Evolutionary conservation across 2,329 filamentous ascomycete genomes (phyloP).

Genomic region (Fusarium sp.): DNA sequence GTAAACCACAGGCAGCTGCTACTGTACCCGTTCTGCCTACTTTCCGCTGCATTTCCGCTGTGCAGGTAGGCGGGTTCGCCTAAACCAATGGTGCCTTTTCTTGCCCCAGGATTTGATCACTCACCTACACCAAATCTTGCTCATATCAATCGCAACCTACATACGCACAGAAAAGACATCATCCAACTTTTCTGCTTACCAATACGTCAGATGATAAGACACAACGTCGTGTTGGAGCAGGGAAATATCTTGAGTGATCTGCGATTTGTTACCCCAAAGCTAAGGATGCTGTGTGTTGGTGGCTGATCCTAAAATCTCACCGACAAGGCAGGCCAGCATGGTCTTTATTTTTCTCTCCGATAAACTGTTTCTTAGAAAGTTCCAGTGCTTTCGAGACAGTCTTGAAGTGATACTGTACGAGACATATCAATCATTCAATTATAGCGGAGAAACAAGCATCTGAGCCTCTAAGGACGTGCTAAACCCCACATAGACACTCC

Average conservation of each 20-base stretch:
- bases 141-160: slow-evolving; percentile 25
- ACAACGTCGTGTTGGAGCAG: slow-evolving; percentile 5
- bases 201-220: slow-evolving; percentile 25
- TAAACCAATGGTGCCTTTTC: slow-evolving; percentile 16
- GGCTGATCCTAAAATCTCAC: slow-evolving; percentile 37
- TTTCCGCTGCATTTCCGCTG: slow-evolving; percentile 11
- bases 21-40: neutral
- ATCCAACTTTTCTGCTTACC: slow-evolving; percentile 29
- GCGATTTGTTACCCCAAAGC: slow-evolving; percentile 13
- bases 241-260: slow-evolving; percentile 29
- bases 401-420: neutral
- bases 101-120: slow-evolving; percentile 24
- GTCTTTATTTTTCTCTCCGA: slow-evolving; percentile 12
- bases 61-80: slow-evolving; percentile 10
- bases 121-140: slow-evolving; percentile 2
- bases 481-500: slow-evolving; percentile 1
- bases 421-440: neutral
- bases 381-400: slow-evolving; percentile 33
- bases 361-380: slow-evolving; percentile 27
- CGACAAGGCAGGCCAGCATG: neutral
- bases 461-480: neutral
- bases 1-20: neutral
- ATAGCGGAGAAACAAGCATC: neutral
- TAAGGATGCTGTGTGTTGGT: slow-evolving; percentile 9
- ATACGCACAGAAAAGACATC: neutral